Conservation (phyloP, 768 basidiomycete genomes). For the Russula sp. region DNA sequence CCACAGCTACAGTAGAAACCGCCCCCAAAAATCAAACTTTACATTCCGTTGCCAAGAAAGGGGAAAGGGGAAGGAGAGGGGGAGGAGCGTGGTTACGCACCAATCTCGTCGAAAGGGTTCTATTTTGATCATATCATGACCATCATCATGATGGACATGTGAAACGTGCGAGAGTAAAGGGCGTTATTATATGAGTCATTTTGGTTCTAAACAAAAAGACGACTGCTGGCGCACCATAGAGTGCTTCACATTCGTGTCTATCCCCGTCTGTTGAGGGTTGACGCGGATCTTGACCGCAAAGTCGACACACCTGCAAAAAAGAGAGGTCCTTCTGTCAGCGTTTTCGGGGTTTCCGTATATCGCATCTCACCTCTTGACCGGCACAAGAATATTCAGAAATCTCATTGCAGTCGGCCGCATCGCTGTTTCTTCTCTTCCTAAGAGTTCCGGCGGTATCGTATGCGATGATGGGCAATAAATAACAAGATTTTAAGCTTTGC, state of each 20-base stretch:
- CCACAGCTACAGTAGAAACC: constrained; percentile 61
- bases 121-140: constrained; percentile 35
- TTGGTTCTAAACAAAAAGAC: background rate
- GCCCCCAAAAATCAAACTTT: background rate
- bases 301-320: constrained; percentile 76
- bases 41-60: background rate
- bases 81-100: constrained; percentile 45
- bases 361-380: constrained; percentile 73
- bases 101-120: constrained; percentile 99
- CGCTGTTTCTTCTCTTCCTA: background rate
- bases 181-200: background rate
- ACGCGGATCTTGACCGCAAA: constrained; percentile 99
- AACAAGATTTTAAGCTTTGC: background rate
- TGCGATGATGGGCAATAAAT: background rate
- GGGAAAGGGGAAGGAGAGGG: background rate
- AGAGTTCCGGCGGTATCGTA: background rate
- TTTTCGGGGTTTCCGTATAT: background rate
- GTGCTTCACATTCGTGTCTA: constrained; percentile 97
- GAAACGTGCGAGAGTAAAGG: background rate
- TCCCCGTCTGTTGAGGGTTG: constrained; percentile 89
- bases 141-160: background rate
- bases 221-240: constrained; percentile 71
- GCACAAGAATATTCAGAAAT: constrained; percentile 87
- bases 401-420: constrained; percentile 76
- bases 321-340: background rate